phyloP scores from a whole-genome alignment of 352 stramenopile species.

The Phytophthora pluvialis region DNA sequence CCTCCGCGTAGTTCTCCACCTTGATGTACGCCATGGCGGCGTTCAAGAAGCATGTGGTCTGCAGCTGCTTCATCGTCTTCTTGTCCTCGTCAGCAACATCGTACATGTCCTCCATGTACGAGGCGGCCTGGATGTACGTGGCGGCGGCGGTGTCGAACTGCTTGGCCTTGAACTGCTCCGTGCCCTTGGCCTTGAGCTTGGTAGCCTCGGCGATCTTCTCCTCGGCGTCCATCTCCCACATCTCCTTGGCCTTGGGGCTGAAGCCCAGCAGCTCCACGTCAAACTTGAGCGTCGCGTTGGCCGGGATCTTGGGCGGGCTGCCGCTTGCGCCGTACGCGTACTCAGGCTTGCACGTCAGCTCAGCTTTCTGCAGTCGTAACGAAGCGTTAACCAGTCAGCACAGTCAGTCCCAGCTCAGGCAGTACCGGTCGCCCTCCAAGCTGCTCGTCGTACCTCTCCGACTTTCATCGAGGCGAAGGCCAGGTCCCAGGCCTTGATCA shows the following conservation, averaged over 20 bases:
- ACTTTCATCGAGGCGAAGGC: constrained; percentile 95
- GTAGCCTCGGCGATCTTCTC: constrained; percentile 89
- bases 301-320: constrained; percentile 94
- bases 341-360: constrained; percentile 92
- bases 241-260: constrained; percentile 94
- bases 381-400: constrained; percentile 17
- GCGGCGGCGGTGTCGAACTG: constrained; percentile 88
- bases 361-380: constrained; percentile 72
- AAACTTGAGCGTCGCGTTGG: constrained; percentile 95
- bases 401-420: not conserved
- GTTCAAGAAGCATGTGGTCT: constrained; percentile 93
- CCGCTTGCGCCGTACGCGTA: constrained; percentile 94
- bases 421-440: not conserved
- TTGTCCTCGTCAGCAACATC: constrained; percentile 88
- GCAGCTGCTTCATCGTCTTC: constrained; percentile 84
- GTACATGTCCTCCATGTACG: constrained; percentile 90
- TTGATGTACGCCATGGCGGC: constrained; percentile 96
- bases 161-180: constrained; percentile 92
- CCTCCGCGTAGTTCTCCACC: constrained; percentile 88
- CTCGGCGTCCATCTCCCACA: constrained; percentile 91
- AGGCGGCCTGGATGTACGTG: constrained; percentile 81
- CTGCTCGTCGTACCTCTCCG: constrained; percentile 72
- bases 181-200: constrained; percentile 92
- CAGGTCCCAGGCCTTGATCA: constrained; percentile 91
- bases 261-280: constrained; percentile 96